phyloP scores from a whole-genome alignment of 2,329 filamentous ascomycete species.

The Alternaria infectoria region DNA sequence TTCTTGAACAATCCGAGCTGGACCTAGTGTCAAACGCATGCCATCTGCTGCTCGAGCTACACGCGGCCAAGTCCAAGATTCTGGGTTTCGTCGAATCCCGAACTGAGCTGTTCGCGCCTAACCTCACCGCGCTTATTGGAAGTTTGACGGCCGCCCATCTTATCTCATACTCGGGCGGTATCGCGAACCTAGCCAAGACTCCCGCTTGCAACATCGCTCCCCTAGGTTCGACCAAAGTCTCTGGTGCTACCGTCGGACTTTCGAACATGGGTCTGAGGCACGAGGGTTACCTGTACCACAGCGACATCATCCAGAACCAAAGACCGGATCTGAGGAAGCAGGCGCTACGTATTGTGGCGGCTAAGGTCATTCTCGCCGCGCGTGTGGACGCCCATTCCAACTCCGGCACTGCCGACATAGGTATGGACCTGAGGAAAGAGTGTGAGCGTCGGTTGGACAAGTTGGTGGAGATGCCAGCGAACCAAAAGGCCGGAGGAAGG shows the following conservation, averaged over 20 bases:
- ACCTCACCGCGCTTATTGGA: constrained; percentile 87
- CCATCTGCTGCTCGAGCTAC: constrained; percentile 85
- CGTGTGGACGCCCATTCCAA: constrained; percentile 87
- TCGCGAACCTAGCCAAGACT: constrained; percentile 87
- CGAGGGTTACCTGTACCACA: constrained; percentile 92
- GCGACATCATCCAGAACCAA: constrained; percentile 84
- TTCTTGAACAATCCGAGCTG: constrained; percentile 78
- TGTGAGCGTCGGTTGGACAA: constrained; percentile 90
- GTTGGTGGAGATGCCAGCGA: constrained; percentile 87
- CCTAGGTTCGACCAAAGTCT: constrained; percentile 87
- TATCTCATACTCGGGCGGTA: constrained; percentile 90
- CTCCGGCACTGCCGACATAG: constrained; percentile 79
- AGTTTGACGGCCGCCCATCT: constrained; percentile 93
- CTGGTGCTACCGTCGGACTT: constrained; percentile 75
- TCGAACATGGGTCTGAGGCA: constrained; percentile 91
- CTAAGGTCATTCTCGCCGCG: constrained; percentile 91
- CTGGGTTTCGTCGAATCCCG: constrained; percentile 96
- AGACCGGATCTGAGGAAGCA: constrained; percentile 88
- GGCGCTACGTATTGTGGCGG: constrained; percentile 92
- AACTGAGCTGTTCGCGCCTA: constrained; percentile 95
- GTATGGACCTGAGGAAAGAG: constrained; percentile 79
- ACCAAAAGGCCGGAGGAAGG: constrained; percentile 75
- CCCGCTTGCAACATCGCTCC: constrained; percentile 92
- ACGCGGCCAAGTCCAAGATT: constrained; percentile 83
- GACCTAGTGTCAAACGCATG: constrained; percentile 77